Evolutionary conservation across 331 rosid species (phyloP), one percentile per base, ranked within the genome.

Genomic region (Acacia pycnantha): DNA sequence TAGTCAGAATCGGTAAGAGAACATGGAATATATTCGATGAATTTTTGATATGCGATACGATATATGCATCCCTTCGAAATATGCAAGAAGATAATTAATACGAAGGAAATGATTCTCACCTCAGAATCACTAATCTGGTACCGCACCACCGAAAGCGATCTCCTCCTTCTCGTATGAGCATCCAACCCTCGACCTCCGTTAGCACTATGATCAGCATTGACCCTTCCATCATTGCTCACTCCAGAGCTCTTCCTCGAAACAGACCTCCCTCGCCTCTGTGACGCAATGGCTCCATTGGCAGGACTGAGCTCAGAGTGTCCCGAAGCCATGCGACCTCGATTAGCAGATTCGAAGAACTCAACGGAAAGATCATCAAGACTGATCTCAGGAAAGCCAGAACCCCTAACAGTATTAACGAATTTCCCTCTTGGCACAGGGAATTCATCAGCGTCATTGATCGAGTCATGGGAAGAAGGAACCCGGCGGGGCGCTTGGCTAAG

Each of bases 71-170:
- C 62, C 43, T n/a, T 16, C 2, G 22, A 70, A 43, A 43, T 43
- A 70, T 21, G 15, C 27, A 46, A 24, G 41, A 43, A 72, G 76
- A 18, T 73, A 72, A 29, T 73, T 51, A 72, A 24, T 9, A 37
- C 9, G 41, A 37, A 5, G 41, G 41, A 37, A 37, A 37, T 37
- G 67, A 73, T 19, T 21, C 56, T 86, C 78, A 96, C 99, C 98
- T 94, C 99, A 10, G 94, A 94, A 86, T 96, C 99, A 80, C 99
- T 94, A 83, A 92, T 88, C 85, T 92, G 97, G 81, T 83, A 94
- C 62, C 95, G 89, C 77, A 90, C 97, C 69, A 92, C 99, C 24
- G 99, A 96, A 69, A 92, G 86, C 62, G 98, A 94, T 41, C 98
- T 87, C 73, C 99, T 84, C 22, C 93, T 88, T 78, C 96, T 90